These are phyloP conservation scores for Monoraphidium neglectum DNA, from an alignment of 139 green algal species.

Conservation along the genomic window DNA sequence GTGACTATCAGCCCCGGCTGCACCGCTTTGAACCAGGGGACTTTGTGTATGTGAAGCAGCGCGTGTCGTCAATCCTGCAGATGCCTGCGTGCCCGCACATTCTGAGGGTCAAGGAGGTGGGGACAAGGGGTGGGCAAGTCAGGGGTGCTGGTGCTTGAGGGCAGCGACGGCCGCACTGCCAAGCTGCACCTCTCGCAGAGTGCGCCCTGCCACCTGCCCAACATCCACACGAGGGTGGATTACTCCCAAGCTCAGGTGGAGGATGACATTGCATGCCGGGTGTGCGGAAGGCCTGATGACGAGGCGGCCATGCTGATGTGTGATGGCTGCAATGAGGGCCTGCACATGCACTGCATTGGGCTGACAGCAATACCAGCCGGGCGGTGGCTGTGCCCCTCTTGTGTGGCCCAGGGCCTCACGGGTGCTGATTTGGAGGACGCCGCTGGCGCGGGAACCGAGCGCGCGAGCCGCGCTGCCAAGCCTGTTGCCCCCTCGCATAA, in stretches of 20 bases:
- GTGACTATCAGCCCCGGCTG: slow-evolving; percentile 4
- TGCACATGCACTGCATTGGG: neutral
- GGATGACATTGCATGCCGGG: slow-evolving; percentile 3
- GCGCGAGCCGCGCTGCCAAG: no score
- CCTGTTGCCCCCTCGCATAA: no score
- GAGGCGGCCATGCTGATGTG: neutral
- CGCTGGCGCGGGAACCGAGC: no score
- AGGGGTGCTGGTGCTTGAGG: slow-evolving; percentile 3
- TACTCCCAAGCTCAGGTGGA: neutral
- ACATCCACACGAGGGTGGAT: slow-evolving; percentile 18
- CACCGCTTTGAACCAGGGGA: slow-evolving; percentile 19
- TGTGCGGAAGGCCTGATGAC: neutral
- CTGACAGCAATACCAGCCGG: neutral
- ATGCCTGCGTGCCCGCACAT: neutral
- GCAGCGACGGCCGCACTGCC: neutral
- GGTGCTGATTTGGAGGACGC: no score
- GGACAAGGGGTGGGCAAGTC: no score
- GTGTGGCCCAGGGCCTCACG: no score
- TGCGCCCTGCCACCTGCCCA: slow-evolving; percentile 7
- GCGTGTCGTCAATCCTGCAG: neutral
- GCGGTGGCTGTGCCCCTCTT: no score
- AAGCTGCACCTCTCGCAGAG: neutral
- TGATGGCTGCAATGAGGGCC: neutral
- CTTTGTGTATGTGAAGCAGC: slow-evolving; percentile 16
- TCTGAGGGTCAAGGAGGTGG: slow-evolving; percentile 14